Percentiles rank a stretch among this genome's conserved stretches.
Conservation (phyloP, 2,329 filamentous ascomycete species). For the Sarocladium oryzae region DNA sequence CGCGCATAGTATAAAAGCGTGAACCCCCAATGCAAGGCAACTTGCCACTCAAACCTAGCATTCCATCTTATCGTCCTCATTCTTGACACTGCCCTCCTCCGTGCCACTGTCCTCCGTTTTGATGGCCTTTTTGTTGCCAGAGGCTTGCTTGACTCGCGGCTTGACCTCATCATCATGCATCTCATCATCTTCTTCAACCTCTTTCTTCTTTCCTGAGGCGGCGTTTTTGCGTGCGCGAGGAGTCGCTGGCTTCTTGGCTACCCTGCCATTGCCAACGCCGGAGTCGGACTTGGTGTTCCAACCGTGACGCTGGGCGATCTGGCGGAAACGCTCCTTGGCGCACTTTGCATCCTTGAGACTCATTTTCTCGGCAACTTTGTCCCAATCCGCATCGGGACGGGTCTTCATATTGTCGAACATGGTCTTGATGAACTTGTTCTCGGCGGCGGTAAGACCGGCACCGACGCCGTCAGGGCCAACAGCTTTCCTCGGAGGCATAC, state of each 20-base stretch:
- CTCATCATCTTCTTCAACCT: conserved; percentile 9
- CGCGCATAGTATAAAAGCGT: too few relatives aligned
- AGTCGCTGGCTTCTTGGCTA: conserved; percentile 6
- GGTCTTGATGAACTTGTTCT: conserved; percentile 33
- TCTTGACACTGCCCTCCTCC: conserved; percentile 18
- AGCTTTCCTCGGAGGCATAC: neutral
- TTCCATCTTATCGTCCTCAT: conserved; percentile 15
- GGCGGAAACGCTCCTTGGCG: conserved; percentile 34
- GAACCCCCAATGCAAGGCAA: neutral
- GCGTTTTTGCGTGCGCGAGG: conserved; percentile 10
- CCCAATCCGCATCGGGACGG: conserved; percentile 35
- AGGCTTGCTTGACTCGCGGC: conserved; percentile 15
- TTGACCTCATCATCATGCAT: conserved; percentile 17
- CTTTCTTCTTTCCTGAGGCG: conserved; percentile 11
- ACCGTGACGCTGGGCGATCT: conserved; percentile 32
- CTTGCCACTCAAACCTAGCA: conserved; percentile 10
- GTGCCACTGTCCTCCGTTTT: conserved; percentile 14
- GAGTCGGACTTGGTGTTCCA: conserved; percentile 25
- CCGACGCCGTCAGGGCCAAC: conserved; percentile 15
- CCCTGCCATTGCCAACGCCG: conserved; percentile 17
- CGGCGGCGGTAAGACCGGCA: conserved; percentile 25
- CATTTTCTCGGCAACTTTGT: conserved; percentile 27
- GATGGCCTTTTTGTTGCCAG: conserved; percentile 9
- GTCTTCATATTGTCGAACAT: conserved; percentile 35
- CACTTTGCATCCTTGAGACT: conserved; percentile 35